These are phyloP conservation scores for Phytophthora multivora DNA, from an alignment of 352 stramenopile species.

Conservation along the genomic window DNA sequence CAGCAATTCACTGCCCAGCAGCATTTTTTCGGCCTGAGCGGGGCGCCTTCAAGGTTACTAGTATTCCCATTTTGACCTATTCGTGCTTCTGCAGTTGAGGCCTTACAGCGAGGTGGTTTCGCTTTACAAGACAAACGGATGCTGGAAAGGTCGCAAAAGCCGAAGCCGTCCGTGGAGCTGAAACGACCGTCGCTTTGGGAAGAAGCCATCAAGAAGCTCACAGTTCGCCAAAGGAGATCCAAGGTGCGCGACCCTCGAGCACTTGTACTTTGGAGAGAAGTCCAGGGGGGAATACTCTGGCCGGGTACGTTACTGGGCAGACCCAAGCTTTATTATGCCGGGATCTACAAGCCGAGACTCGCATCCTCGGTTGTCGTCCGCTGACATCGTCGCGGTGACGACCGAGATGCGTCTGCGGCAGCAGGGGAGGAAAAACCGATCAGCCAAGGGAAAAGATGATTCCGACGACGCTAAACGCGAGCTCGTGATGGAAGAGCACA, in stretches of 20 bases:
- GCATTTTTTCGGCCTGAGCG: conserved; percentile 1
- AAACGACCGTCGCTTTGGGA: conserved; percentile 34
- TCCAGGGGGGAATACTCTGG: conserved; percentile 5
- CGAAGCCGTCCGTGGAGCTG: background rate
- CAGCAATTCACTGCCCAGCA: background rate
- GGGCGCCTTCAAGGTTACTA: conserved; percentile 2
- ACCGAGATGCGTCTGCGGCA: conserved; percentile 80
- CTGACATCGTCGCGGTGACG: conserved; percentile 83
- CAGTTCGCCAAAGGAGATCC: conserved; percentile 12
- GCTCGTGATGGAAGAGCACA: conserved; percentile 85
- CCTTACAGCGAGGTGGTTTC: conserved; percentile 8
- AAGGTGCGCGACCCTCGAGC: conserved; percentile 20
- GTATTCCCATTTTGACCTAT: conserved; percentile 4
- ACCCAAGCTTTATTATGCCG: conserved; percentile 22
- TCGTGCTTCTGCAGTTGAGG: background rate
- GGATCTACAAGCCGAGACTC: conserved; percentile 33
- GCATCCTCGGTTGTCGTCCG: conserved; percentile 71
- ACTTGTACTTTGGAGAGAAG: conserved; percentile 29
- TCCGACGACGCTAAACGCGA: conserved; percentile 78
- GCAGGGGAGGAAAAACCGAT: conserved; percentile 55
- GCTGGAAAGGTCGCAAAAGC: conserved; percentile 10
- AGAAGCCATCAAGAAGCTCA: background rate
- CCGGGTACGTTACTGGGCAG: conserved; percentile 8
- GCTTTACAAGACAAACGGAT: conserved; percentile 18
- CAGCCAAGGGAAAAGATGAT: conserved; percentile 54